A percentile compares a stretch with the other conserved stretches of the same genome.
Evolutionary conservation across 1,284 basidiomycete genomes (phyloP).

Genomic region (Ceratobasidium sp.): DNA sequence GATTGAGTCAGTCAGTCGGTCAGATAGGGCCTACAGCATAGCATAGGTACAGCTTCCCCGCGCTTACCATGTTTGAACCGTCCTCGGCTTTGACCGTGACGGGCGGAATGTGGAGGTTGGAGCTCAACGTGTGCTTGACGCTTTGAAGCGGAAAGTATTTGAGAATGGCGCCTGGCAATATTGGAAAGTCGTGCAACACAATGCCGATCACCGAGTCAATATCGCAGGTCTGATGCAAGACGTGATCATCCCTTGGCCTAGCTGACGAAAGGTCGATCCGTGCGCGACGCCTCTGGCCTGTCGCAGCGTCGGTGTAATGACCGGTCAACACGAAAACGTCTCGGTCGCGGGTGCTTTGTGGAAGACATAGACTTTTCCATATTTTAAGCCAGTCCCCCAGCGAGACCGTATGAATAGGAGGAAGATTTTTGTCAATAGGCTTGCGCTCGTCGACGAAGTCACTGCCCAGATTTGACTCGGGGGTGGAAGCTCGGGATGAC

Average conservation of each 20-base stretch:
- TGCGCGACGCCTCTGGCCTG: neutral
- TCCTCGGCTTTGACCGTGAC: neutral
- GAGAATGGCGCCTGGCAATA: neutral
- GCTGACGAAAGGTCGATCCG: neutral
- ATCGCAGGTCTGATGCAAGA: neutral
- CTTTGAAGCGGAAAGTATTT: constrained; percentile 17
- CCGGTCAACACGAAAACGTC: constrained; percentile 10
- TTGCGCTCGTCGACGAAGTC: neutral
- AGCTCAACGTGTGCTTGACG: constrained; percentile 1
- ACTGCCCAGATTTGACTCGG: neutral
- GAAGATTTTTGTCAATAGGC: constrained; percentile 12
- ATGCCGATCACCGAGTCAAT: constrained; percentile 22
- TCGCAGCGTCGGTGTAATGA: neutral
- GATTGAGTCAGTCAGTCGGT: neutral
- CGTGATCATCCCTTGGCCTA: neutral
- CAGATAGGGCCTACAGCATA: neutral
- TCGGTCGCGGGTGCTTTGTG: neutral
- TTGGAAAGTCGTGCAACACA: neutral
- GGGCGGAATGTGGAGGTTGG: constrained; percentile 4
- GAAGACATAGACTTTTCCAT: neutral
- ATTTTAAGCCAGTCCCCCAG: neutral
- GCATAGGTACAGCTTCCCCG: neutral
- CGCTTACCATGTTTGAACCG: neutral
- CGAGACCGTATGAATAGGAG: neutral
- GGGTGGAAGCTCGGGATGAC: neutral